Evolutionary conservation across 805 yeast species (phyloP), one percentile per base, ranked within the genome.

Genomic region (Grigorovia humatica): DNA sequence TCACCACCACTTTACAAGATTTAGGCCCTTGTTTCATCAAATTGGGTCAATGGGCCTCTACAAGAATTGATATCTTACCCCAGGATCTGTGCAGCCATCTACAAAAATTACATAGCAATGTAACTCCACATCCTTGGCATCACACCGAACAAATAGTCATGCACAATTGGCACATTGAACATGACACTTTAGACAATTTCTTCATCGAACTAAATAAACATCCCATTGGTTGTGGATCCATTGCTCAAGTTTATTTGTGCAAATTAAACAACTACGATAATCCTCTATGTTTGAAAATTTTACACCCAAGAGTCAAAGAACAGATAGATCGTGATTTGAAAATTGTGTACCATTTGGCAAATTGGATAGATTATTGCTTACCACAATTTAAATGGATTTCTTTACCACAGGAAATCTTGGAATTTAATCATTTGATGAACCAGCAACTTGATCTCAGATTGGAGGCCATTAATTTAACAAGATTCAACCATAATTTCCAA

Each of bases 321-420:
- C 80, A 78, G 48, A 85, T 93, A 23, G 77, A 77, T 52, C 74
- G 98, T 52, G 99, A 93, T 66, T 74, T 93, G 58, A 76, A 74
- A 56, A 87, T 93, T 42, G 90, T 93, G 96, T 70, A 68, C 29
- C 79, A 84, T 56, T 85, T 90, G 62, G 99, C 99, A 2, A 67
- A 69, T 45, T 50, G 75, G 1, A 78, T 93, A 49, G 82, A 90
- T 60, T 11, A 9, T 13, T 60, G 64, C 6, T 71, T 93, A 6
- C 99, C 99, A 4, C 88, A 96, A 0, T 88, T 93, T 95, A 97
- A 93, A 64, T 93, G 99, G 99, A 73, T 93, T 4, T 87, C 96
- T 2, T 71, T 93, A 47, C 99, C 98, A 0, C 91, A 84, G 54
- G 99, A 93, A 66, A 98, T 91, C 2, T 85, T 82, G 44, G 93